Percentiles rank a stretch among this genome's conserved stretches.
phyloP scores from a whole-genome alignment of 495 filamentous ascomycete genomes.

The Neurospora discreta region DNA sequence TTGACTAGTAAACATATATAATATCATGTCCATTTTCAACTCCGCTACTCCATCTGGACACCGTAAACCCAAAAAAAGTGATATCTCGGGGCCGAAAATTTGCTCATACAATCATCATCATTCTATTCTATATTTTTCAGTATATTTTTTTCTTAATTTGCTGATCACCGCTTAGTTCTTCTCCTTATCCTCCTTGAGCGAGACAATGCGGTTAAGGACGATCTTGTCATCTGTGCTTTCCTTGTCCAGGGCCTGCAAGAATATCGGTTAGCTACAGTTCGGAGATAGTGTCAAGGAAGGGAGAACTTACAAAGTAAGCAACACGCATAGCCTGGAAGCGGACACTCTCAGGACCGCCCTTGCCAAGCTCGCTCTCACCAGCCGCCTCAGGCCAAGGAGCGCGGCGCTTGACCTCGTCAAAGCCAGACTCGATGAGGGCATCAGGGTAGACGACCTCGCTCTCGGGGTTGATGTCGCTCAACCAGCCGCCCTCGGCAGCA shows the following conservation, averaged over 20 bases:
- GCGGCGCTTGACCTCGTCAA: conserved; percentile 61
- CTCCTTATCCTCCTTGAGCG: conserved; percentile 78
- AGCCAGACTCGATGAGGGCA: conserved; percentile 76
- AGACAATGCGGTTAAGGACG: conserved; percentile 85
- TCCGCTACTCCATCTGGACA: not conserved
- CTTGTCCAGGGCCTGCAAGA: conserved; percentile 49
- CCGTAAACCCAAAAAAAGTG: not conserved
- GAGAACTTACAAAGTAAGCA: conserved; percentile 58
- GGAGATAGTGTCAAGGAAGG: not conserved
- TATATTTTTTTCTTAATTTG: not conserved
- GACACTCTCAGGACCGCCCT: conserved; percentile 57
- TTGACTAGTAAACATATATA: too few species aligned
- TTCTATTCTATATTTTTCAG: not conserved
- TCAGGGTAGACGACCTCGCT: conserved; percentile 67
- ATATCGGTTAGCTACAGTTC: conserved; percentile 8
- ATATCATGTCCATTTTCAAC: not conserved
- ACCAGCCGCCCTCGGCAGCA: conserved; percentile 59
- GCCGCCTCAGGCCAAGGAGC: conserved; percentile 78
- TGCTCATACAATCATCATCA: not conserved
- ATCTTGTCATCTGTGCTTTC: conserved; percentile 68
- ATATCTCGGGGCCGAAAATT: not conserved
- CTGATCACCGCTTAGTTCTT: conserved; percentile 35
- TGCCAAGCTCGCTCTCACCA: conserved; percentile 46
- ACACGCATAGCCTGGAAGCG: conserved; percentile 90
- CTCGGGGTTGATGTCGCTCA: conserved; percentile 76